Percentiles rank a stretch among this genome's conserved stretches.
Conservation (phyloP, 2,329 filamentous ascomycete species). For the Penicillium thymicola region DNA sequence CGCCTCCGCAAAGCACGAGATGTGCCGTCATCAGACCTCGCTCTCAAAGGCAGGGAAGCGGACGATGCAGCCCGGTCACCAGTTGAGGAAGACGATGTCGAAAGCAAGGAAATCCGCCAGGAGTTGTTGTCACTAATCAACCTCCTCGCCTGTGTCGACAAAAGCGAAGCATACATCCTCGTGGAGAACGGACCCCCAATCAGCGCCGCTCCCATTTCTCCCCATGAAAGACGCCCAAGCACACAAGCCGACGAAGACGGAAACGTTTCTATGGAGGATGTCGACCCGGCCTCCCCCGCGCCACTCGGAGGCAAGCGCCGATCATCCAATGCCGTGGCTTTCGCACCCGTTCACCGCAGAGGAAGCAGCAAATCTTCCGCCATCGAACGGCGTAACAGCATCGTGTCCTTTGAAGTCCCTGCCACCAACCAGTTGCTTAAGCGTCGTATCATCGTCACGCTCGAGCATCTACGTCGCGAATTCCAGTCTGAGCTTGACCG, state of each 20-base stretch:
- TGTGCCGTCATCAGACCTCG: conserved; percentile 32
- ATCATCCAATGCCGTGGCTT: conserved; percentile 21
- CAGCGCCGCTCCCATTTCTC: not conserved
- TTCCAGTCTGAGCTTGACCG: conserved; percentile 89
- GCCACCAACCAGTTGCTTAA: conserved; percentile 24
- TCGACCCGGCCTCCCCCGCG: conserved; percentile 17
- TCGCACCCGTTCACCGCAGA: conserved; percentile 19
- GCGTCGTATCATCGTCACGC: conserved; percentile 75
- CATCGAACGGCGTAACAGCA: conserved; percentile 11
- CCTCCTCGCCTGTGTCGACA: conserved; percentile 77
- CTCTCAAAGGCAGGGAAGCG: conserved; percentile 37
- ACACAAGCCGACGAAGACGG: conserved; percentile 42
- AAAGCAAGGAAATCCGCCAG: conserved; percentile 56
- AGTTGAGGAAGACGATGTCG: conserved; percentile 43
- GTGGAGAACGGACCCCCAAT: conserved; percentile 45
- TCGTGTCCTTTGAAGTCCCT: conserved; percentile 5
- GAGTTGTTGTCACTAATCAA: conserved; percentile 93
- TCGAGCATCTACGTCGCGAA: conserved; percentile 81
- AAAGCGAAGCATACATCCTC: conserved; percentile 73
- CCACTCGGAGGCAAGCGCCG: conserved; percentile 16
- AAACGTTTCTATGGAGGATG: conserved; percentile 40
- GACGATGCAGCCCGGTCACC: conserved; percentile 26
- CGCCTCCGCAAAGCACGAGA: conserved; percentile 44
- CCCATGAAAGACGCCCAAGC: conserved; percentile 48
- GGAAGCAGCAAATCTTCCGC: conserved; percentile 20